A percentile compares a stretch with the other conserved stretches of the same genome.
Conservation (phyloP, 2,329 filamentous ascomycete genomes). For the Pseudovirgaria hyperparasitica region DNA sequence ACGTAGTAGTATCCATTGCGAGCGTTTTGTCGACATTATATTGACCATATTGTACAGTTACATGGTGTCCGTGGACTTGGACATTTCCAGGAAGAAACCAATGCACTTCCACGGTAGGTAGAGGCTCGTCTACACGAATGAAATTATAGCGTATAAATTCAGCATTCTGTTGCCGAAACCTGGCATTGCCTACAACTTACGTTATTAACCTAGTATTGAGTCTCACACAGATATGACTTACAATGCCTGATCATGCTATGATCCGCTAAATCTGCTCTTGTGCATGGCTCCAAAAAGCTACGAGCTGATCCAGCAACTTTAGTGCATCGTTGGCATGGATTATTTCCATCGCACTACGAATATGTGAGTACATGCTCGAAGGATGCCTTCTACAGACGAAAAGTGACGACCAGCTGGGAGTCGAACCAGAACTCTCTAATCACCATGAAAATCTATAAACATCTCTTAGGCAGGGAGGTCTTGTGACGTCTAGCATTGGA, state of each 20-base stretch:
- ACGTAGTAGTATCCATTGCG: constrained; percentile 16
- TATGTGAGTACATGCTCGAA: constrained; percentile 3
- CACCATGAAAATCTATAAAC: neutral
- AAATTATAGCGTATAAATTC: constrained; percentile 19
- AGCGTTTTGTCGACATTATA: constrained; percentile 14
- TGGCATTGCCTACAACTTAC: constrained; percentile 18
- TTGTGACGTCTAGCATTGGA: neutral
- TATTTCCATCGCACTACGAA: constrained; percentile 18
- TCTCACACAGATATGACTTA: constrained; percentile 7
- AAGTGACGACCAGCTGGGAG: too few species aligned
- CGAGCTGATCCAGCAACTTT: constrained; percentile 18
- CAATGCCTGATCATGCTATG: constrained; percentile 19
- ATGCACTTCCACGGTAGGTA: constrained; percentile 18
- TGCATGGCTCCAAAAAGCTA: constrained; percentile 19
- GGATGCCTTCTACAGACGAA: too few species aligned
- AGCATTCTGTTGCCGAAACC: constrained; percentile 20
- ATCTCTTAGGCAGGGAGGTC: neutral
- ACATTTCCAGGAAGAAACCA: constrained; percentile 23
- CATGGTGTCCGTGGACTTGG: constrained; percentile 10
- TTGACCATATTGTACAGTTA: constrained; percentile 15
- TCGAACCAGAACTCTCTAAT: neutral
- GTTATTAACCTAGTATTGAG: constrained; percentile 4
- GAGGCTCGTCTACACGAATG: constrained; percentile 11
- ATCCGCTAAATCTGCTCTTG: constrained; percentile 19
- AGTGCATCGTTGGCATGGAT: constrained; percentile 18